These are phyloP conservation scores for Vitis hybrid DNA, from an alignment of 177 flowering plant genomes.

Conservation along the genomic window DNA sequence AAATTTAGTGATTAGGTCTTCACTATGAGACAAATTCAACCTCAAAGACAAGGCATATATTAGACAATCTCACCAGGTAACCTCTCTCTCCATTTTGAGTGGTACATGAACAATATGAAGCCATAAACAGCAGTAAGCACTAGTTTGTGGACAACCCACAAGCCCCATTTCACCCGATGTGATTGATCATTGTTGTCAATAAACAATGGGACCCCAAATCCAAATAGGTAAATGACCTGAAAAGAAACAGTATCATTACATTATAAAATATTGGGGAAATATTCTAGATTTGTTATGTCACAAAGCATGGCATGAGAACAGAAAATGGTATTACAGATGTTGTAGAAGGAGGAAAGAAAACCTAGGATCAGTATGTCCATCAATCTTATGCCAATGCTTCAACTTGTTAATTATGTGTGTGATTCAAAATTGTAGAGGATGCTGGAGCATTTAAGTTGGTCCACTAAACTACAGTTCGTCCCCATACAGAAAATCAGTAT, in stretches of 20 bases:
- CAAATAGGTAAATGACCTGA: constrained; percentile 48
- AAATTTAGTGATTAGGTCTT: neutral
- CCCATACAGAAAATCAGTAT: too few species aligned
- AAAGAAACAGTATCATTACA: neutral
- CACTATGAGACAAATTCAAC: neutral
- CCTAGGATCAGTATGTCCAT: too few species aligned
- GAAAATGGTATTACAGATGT: neutral
- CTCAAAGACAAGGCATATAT: neutral
- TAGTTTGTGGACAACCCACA: constrained; percentile 50
- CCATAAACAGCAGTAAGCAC: constrained; percentile 48
- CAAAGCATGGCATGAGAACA: neutral
- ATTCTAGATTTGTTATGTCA: neutral
- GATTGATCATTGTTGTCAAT: constrained; percentile 28
- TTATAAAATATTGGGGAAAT: neutral
- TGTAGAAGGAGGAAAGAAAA: too few species aligned
- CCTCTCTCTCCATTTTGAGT: constrained; percentile 51
- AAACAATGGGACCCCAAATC: constrained; percentile 46
- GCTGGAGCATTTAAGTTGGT: too few species aligned
- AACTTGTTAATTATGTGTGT: too few species aligned
- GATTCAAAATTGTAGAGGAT: too few species aligned
- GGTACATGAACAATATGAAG: constrained; percentile 38
- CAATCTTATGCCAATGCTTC: too few species aligned
- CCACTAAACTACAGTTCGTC: too few species aligned
- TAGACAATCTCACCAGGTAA: constrained; percentile 36
- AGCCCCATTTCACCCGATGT: constrained; percentile 37